A percentile compares a stretch with the other conserved stretches of the same genome.
These are phyloP conservation scores for Mortierella alpina DNA, from an alignment of 192 early-diverging fungal genomes.

Conservation along the genomic window DNA sequence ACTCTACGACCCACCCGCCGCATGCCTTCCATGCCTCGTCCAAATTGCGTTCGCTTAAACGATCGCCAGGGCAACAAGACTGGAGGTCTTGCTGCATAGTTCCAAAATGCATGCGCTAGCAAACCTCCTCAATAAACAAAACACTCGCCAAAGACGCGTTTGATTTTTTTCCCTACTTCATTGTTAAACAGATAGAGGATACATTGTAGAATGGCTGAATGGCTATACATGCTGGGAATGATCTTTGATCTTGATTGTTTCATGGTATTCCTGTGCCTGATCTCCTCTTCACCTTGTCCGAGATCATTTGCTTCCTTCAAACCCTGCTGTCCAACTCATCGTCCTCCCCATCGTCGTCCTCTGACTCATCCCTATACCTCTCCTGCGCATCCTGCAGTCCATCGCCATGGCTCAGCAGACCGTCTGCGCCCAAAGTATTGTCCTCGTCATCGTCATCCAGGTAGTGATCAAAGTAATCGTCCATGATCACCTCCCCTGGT, in stretches of 20 bases:
- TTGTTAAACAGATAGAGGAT: no score
- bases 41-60: conserved; percentile 2
- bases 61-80: conserved; percentile 34
- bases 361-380: conserved; percentile 31
- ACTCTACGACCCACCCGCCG: conserved; percentile 9
- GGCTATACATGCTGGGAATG: no score
- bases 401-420: conserved; percentile 8
- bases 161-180: no score
- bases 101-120: neutral
- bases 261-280: no score
- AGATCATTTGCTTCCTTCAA: neutral
- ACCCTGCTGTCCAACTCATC: conserved; percentile 36
- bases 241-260: no score
- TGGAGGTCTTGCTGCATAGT: neutral
- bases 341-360: conserved; percentile 23
- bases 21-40: conserved; percentile 1
- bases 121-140: no score
- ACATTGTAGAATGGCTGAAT: no score
- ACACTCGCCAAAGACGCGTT: no score
- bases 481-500: conserved; percentile 51
- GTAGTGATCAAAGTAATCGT: conserved; percentile 55
- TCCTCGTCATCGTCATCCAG: conserved; percentile 51
- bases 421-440: neutral
- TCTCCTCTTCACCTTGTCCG: neutral
- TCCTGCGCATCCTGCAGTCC: conserved; percentile 44